Evolutionary conservation across 2,329 filamentous ascomycete genomes (phyloP), one percentile per base, ranked within the genome.

Genomic region (Aureobasidium musti): DNA sequence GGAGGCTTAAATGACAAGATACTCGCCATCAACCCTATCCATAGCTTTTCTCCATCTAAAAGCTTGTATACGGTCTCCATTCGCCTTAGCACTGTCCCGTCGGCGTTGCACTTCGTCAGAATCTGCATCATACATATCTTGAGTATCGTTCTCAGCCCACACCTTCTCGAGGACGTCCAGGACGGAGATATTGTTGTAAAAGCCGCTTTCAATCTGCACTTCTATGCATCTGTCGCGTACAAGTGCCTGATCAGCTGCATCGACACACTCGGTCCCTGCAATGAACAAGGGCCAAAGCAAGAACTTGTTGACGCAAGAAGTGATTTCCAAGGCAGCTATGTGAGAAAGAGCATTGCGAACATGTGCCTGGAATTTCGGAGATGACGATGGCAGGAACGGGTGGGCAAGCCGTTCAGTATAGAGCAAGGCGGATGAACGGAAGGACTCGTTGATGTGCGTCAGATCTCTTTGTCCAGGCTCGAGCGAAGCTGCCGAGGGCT

Each of bases 261-360:
- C 89, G 69, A 95, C 89, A 73, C 92, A 96, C 79, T 97, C 94
- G 26, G 91, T 92, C 23, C 93, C 93, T 0, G 90, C 88, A 63
- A 97, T 89, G 76, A 97, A 97, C 3, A 97, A 84, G 2, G 94
- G 93, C 94, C 93, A 97, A 10, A 97, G 86, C 11, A 97, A 80
- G 76, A 96, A 97, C 74, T 97, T 96, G 78, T 96, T 90, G 43
- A 89, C 88, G 56, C 83, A 85, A 72, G 86, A 87, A 47, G 85
- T 89, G 3, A 88, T 84, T 69, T 91, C 88, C 43, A 97, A 87
- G 63, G 88, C 89, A 7, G 88, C 89, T 66, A 95, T 91, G 78
- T 96, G 94, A 78, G 88, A 90, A 47, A 97, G 85, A 0, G 93
- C 90, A 70, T 91, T 88, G 73, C 87, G 87, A 65, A 97, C 92